These are phyloP conservation scores for Boletus tomentosulus DNA, from an alignment of 768 basidiomycete species.

Conservation along the genomic window DNA sequence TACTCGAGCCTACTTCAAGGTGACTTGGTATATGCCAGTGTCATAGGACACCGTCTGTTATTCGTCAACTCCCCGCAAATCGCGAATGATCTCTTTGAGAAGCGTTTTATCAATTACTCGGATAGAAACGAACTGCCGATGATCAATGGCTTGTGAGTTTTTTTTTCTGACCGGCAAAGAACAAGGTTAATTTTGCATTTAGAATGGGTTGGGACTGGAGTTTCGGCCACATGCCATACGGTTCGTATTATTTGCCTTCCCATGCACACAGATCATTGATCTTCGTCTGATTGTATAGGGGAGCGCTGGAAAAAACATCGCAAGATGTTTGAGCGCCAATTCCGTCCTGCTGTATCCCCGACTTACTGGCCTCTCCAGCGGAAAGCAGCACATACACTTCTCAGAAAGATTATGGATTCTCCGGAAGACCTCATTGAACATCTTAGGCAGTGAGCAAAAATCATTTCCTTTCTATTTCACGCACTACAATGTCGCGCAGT, in stretches of 20 bases:
- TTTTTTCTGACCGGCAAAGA: not conserved
- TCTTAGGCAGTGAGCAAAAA: constrained; percentile 42
- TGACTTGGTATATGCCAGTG: constrained; percentile 49
- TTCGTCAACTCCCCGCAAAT: constrained; percentile 45
- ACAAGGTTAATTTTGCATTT: constrained; percentile 17
- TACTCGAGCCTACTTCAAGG: constrained; percentile 27
- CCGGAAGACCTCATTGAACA: constrained; percentile 45
- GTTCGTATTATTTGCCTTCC: constrained; percentile 18
- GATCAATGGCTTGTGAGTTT: constrained; percentile 46
- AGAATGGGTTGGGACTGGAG: constrained; percentile 48
- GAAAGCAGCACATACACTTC: constrained; percentile 43
- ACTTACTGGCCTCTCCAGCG: constrained; percentile 43
- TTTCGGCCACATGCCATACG: constrained; percentile 54
- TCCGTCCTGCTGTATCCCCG: constrained; percentile 40
- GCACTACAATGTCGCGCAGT: constrained; percentile 25
- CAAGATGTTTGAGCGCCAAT: constrained; percentile 49
- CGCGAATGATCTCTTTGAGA: constrained; percentile 54
- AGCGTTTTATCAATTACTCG: constrained; percentile 52
- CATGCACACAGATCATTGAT: not conserved
- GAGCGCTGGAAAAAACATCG: constrained; percentile 51
- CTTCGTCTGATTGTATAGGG: constrained; percentile 29
- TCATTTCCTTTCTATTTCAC: not conserved
- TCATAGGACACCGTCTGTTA: constrained; percentile 46
- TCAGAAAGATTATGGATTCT: constrained; percentile 41
- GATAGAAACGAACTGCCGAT: constrained; percentile 45